A percentile compares a stretch with the other conserved stretches of the same genome.
phyloP scores from a whole-genome alignment of 2,329 filamentous ascomycete genomes.

The Cyphellophora attinorum region DNA sequence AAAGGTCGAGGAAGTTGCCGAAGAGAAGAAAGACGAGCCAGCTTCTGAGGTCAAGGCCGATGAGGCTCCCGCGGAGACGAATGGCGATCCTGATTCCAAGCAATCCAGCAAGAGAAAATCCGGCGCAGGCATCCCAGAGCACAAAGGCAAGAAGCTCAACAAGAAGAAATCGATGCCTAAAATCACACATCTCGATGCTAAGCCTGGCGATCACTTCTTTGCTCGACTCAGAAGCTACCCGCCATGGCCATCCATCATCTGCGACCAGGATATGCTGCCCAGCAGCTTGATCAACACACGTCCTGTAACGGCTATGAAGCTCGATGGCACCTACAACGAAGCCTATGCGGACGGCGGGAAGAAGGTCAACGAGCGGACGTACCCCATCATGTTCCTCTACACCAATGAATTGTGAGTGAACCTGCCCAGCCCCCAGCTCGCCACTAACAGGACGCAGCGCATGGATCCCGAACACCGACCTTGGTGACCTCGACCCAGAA shows the following conservation, averaged over 20 bases:
- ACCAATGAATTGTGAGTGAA: conserved; percentile 92
- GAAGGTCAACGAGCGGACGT: conserved; percentile 73
- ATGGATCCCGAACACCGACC: conserved; percentile 79
- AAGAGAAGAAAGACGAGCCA: conserved; percentile 3
- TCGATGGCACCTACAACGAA: conserved; percentile 78
- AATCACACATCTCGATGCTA: conserved; percentile 63
- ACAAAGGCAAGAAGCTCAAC: conserved; percentile 72
- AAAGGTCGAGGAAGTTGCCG: conserved; percentile 6
- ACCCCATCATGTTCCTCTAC: conserved; percentile 86
- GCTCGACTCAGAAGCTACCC: conserved; percentile 92
- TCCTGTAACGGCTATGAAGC: conserved; percentile 71
- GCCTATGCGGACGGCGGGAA: conserved; percentile 83
- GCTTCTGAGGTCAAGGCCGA: conserved; percentile 14
- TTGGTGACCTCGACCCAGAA: conserved; percentile 66
- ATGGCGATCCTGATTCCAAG: conserved; percentile 41
- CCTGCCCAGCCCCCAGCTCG: too few relatives aligned
- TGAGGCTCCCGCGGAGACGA: conserved; percentile 30
- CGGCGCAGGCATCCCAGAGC: conserved; percentile 58
- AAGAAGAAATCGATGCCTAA: conserved; percentile 73
- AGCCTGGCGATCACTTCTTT: conserved; percentile 86
- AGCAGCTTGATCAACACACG: conserved; percentile 64
- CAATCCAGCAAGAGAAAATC: conserved; percentile 46
- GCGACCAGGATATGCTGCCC: conserved; percentile 90
- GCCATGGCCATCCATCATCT: conserved; percentile 88
- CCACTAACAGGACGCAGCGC: too few relatives aligned